A percentile compares a stretch with the other conserved stretches of the same genome.
These are phyloP conservation scores for Strigomonas culicis DNA, from an alignment of 208 protist species.

Conservation along the genomic window DNA sequence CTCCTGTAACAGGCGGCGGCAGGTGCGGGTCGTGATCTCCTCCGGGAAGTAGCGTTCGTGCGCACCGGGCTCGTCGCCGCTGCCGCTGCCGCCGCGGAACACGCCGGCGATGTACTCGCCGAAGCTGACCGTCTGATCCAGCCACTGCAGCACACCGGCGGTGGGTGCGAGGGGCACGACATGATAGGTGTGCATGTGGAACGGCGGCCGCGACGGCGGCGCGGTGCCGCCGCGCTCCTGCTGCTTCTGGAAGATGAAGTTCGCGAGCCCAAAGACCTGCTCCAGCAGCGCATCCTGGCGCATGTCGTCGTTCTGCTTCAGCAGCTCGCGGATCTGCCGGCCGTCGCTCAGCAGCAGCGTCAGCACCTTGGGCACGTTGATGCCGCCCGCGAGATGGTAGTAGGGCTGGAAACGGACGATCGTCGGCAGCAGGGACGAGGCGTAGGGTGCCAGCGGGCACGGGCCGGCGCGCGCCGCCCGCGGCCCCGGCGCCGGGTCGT, in stretches of 20 bases:
- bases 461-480: too few species aligned
- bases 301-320: slow-evolving; percentile 93
- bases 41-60: slow-evolving; percentile 86
- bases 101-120: slow-evolving; percentile 85
- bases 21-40: slow-evolving; percentile 57
- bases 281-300: slow-evolving; percentile 97
- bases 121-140: slow-evolving; percentile 87
- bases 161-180: slow-evolving; percentile 91
- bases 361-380: slow-evolving; percentile 94
- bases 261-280: slow-evolving; percentile 92
- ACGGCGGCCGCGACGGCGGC: slow-evolving; percentile 3
- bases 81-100: slow-evolving; percentile 5
- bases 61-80: slow-evolving; percentile 31
- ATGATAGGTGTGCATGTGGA: slow-evolving; percentile 91
- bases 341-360: slow-evolving; percentile 84
- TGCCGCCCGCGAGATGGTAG: slow-evolving; percentile 89
- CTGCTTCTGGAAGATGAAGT: slow-evolving; percentile 45
- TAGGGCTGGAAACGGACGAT: slow-evolving; percentile 50
- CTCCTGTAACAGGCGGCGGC: slow-evolving; percentile 37
- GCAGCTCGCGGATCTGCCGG: slow-evolving; percentile 72
- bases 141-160: slow-evolving; percentile 91
- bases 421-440: slow-evolving; percentile 13
- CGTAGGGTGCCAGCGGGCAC: too few species aligned
- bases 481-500: too few species aligned
- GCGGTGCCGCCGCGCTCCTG: neutral